Conservation (phyloP, 192 early-diverging fungal genomes). For the Entomortierella parvispora region DNA sequence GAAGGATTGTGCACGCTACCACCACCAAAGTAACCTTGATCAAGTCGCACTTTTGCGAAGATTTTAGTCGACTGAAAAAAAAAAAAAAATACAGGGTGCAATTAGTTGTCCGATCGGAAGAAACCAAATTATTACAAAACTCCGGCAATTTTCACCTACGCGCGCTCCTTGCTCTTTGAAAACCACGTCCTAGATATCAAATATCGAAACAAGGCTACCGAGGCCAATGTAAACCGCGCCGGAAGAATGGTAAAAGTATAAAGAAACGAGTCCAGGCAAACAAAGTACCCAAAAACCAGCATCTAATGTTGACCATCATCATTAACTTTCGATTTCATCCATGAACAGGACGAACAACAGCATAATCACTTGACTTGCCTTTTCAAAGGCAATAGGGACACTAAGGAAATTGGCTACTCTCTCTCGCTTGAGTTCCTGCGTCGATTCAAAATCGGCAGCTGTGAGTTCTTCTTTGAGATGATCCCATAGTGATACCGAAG, state of each 20-base stretch:
- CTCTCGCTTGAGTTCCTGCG: conserved; percentile 88
- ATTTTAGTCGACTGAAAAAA: conserved; percentile 65
- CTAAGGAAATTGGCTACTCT: conserved; percentile 87
- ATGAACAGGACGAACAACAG: no score
- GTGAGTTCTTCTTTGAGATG: conserved; percentile 72
- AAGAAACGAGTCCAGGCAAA: conserved; percentile 95
- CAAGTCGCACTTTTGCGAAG: conserved; percentile 90
- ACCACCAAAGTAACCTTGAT: conserved; percentile 87
- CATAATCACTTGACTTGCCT: conserved; percentile 55
- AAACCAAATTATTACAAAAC: no score
- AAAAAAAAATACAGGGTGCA: no score
- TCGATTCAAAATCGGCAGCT: conserved; percentile 72
- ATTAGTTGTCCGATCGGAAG: conserved; percentile 64
- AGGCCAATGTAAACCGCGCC: conserved; percentile 80
- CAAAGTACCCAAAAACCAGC: conserved; percentile 88
- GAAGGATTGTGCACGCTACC: conserved; percentile 78
- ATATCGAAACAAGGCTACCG: conserved; percentile 55
- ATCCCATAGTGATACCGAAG: conserved; percentile 58
- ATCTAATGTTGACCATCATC: conserved; percentile 62
- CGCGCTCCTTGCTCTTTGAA: conserved; percentile 38
- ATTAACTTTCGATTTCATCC: no score
- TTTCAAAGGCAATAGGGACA: conserved; percentile 91
- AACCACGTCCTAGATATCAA: conserved; percentile 50
- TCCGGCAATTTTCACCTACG: conserved; percentile 18
- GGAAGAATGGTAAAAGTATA: conserved; percentile 96